Base-by-base conservation (phyloP, 257 asterid species). In the Osmanthus fragrans region DNA sequence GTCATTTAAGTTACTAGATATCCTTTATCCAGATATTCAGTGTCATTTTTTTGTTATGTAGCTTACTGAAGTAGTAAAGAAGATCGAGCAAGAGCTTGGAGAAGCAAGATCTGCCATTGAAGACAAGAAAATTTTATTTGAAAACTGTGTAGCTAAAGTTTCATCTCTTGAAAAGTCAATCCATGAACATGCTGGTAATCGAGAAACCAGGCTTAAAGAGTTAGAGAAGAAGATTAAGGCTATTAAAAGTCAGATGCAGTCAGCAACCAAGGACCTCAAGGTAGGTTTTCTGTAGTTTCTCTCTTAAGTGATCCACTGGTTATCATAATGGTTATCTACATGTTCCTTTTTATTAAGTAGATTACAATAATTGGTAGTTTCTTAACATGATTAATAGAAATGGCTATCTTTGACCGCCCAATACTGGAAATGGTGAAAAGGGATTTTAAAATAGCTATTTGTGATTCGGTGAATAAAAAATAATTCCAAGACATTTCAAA, bases 31-130 rank as follows among this genome's bases (percentile, higher is more conserved):
- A 21, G 66, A 39, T 39, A 33, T 29, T 68, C 19, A 73, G 64
- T 36, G 23, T 75, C 30, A 33, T 60, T 74, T 66, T 60, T 74
- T 66, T 79, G 79, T 80, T 66, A 80, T 88, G 80, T 79, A 96
- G 99, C 95, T 96, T 64, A 83, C 87, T 80, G 99, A 96, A 86
- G 76, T 91, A 77, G 99, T 96, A 71, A 89, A 90, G 84, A 91
- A 72, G 85, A 84, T 88, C 29, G 96, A 88, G 76, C 94, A 89
- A 81, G 96, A 96, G 79, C 96, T 96, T 66, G 91, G 75, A 73
- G 98, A 89, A 84, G 90, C 91, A 16, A 92, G 88, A 75, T 84
- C 90, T 76, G 78, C 94, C 36, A 80, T 85, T 32, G 79, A 87
- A 85, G 95, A 92, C 68, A 93, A 92, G 87, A 82, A 84, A 85